Evolutionary conservation across 768 basidiomycete species (phyloP).

Genomic region (Amanita thiersii): DNA sequence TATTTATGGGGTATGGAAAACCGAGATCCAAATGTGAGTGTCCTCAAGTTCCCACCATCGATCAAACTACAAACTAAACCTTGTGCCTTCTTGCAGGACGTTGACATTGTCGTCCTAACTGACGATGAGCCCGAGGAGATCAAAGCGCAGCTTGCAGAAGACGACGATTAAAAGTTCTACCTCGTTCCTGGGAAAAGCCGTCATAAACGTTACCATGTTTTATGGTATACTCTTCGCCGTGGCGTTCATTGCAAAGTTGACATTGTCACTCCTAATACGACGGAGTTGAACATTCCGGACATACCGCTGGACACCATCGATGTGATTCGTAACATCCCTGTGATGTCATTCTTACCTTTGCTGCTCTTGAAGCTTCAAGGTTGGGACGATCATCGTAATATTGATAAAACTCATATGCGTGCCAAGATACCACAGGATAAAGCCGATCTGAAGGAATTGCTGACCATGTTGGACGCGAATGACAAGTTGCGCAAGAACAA

Average conservation of each 20-base stretch:
- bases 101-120: slow-evolving; percentile 37
- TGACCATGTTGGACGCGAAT: slow-evolving; percentile 14
- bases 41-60: too few species aligned
- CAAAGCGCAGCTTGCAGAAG: slow-evolving; percentile 28
- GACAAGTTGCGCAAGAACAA: not conserved
- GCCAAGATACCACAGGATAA: slow-evolving; percentile 26
- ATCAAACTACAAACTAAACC: too few species aligned
- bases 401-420: slow-evolving; percentile 18
- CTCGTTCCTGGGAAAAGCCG: slow-evolving; percentile 26
- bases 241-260: slow-evolving; percentile 32
- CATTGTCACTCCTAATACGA: slow-evolving; percentile 23
- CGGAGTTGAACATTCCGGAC: slow-evolving; percentile 18
- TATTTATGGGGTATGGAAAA: too few species aligned
- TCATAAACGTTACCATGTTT: slow-evolving; percentile 28
- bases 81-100: slow-evolving; percentile 28
- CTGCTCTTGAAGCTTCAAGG: slow-evolving; percentile 26
- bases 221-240: too few species aligned
- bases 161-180: slow-evolving; percentile 24
- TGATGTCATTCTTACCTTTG: slow-evolving; percentile 23
- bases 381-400: slow-evolving; percentile 23
- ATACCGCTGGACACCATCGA: slow-evolving; percentile 11
- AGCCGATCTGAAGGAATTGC: slow-evolving; percentile 23
- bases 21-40: too few species aligned
- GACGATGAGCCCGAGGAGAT: slow-evolving; percentile 20
- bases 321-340: slow-evolving; percentile 15